These are phyloP conservation scores for Saccharomyces paradoxus DNA, from an alignment of 805 yeast genomes.

Conservation along the genomic window DNA sequence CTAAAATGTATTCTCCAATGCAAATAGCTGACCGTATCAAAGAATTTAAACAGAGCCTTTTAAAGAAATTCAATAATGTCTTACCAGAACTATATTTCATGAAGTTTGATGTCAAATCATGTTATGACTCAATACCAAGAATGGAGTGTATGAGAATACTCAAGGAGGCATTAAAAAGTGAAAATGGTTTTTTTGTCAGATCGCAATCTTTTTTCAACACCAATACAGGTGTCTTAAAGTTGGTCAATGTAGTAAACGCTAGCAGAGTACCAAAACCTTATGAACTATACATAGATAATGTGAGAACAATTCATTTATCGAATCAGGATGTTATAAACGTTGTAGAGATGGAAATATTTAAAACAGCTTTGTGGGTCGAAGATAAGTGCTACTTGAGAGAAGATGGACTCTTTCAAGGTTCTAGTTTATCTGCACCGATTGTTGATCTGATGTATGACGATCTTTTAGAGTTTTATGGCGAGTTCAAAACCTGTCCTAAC, in stretches of 20 bases:
- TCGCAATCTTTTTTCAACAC: slow-evolving; percentile 17
- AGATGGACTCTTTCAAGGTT: slow-evolving; percentile 79
- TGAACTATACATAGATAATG: slow-evolving; percentile 27
- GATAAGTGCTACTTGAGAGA: slow-evolving; percentile 39
- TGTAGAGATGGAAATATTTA: slow-evolving; percentile 45
- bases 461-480: slow-evolving; percentile 35
- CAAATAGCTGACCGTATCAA: slow-evolving; percentile 38
- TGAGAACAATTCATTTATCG: slow-evolving; percentile 31
- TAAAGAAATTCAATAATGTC: slow-evolving; percentile 4
- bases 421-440: slow-evolving; percentile 62
- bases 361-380: slow-evolving; percentile 38
- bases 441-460: slow-evolving; percentile 68
- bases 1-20: slow-evolving; percentile 35
- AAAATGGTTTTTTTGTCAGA: slow-evolving; percentile 26
- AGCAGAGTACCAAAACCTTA: slow-evolving; percentile 3
- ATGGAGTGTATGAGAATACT: slow-evolving; percentile 33
- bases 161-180: slow-evolving; percentile 9
- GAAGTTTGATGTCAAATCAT: slow-evolving; percentile 68
- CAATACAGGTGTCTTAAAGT: slow-evolving; percentile 6
- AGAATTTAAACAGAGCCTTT: slow-evolving; percentile 30
- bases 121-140: slow-evolving; percentile 67
- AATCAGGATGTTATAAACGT: slow-evolving; percentile 39
- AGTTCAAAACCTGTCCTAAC: slow-evolving; percentile 22
- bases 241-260: slow-evolving; percentile 17
- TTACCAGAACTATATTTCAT: slow-evolving; percentile 41